Conservation (phyloP, 2,329 filamentous ascomycete genomes). For the Colletotrichum trifolii region DNA sequence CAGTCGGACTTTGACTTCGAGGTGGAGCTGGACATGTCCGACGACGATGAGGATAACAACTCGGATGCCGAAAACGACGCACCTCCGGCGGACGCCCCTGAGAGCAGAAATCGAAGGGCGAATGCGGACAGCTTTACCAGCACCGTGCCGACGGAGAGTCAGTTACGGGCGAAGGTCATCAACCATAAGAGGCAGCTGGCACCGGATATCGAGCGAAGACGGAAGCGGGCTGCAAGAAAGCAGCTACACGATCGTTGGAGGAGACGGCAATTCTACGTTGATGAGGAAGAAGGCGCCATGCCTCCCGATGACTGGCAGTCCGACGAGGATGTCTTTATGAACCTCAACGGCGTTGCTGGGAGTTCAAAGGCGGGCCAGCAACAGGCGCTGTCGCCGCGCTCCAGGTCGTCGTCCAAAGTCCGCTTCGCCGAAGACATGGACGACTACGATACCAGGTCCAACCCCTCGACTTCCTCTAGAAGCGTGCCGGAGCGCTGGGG, state of each 20-base stretch:
- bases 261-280: conserved; percentile 82
- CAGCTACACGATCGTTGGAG: conserved; percentile 79
- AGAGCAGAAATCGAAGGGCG: conserved; percentile 20
- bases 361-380: conserved; percentile 56
- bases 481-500: conserved; percentile 81
- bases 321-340: conserved; percentile 66
- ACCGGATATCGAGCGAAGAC: conserved; percentile 52
- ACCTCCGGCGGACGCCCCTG: conserved; percentile 11
- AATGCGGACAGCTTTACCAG: conserved; percentile 45
- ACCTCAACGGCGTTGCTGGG: conserved; percentile 51
- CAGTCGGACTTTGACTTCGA: conserved; percentile 37
- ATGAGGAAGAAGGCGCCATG: conserved; percentile 83
- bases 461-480: conserved; percentile 77
- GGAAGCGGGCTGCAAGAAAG: conserved; percentile 55
- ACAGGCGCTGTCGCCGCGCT: conserved; percentile 60
- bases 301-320: conserved; percentile 72
- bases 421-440: conserved; percentile 78
- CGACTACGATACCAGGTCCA: conserved; percentile 77
- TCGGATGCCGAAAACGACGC: conserved; percentile 41
- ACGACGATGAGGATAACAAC: conserved; percentile 40
- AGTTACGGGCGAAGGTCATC: conserved; percentile 52
- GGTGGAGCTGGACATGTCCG: conserved; percentile 35
- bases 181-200: conserved; percentile 49
- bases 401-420: conserved; percentile 82
- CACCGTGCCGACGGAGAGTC: conserved; percentile 52